Percentiles rank a stretch among this genome's conserved stretches.
phyloP scores from a whole-genome alignment of 306 rosid genomes.

The Cucumis hystrix region DNA sequence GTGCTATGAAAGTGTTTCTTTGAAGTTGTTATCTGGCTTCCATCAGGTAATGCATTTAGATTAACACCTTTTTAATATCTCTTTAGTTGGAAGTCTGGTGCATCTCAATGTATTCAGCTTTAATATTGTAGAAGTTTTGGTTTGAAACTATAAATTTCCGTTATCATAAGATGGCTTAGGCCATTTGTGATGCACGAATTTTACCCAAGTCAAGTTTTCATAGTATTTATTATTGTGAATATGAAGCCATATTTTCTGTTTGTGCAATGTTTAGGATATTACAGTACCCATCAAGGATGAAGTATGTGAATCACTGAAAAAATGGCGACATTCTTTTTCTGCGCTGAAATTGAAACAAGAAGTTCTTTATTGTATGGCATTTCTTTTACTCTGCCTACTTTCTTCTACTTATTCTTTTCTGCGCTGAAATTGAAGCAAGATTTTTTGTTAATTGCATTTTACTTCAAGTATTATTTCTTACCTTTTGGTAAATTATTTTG shows the following conservation, averaged over 20 bases:
- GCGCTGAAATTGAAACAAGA: conserved; percentile 91
- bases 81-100: neutral
- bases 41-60: conserved; percentile 41
- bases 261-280: conserved; percentile 45
- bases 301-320: conserved; percentile 61
- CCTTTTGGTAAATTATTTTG: neutral
- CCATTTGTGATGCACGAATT: neutral
- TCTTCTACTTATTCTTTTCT: neutral
- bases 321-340: conserved; percentile 78
- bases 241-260: conserved; percentile 5
- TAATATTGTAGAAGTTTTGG: neutral
- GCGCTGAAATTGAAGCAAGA: neutral
- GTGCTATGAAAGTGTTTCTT: conserved; percentile 66
- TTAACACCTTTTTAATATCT: neutral
- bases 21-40: conserved; percentile 91
- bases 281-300: conserved; percentile 78
- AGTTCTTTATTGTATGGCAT: conserved; percentile 67
- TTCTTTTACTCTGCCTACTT: neutral
- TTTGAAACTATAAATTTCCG: neutral
- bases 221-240: neutral
- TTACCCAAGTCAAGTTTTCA: neutral
- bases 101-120: neutral
- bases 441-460: too few relatives aligned
- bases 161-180: neutral
- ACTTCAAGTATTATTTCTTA: neutral